These are phyloP conservation scores for Vachellia pachyceras DNA, from an alignment of 306 rosid species.

Conservation along the genomic window DNA sequence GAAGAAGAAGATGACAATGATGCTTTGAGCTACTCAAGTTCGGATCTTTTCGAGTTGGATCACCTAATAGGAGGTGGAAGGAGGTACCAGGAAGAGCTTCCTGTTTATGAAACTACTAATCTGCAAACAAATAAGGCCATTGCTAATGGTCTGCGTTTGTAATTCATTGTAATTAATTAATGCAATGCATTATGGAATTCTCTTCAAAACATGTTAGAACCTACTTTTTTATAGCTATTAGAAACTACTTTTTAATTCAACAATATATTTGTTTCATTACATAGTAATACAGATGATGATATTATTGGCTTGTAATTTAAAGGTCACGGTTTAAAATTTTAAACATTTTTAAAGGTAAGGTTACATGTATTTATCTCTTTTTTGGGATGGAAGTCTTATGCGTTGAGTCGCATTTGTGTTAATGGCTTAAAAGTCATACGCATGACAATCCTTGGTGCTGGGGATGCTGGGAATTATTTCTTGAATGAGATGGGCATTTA, in stretches of 20 bases:
- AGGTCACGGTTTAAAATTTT: too few relatives aligned
- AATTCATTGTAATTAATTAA: constrained; percentile 53
- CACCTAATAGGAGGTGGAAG: constrained; percentile 61
- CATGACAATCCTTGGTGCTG: constrained; percentile 5
- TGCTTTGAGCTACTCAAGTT: constrained; percentile 64
- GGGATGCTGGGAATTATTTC: neutral
- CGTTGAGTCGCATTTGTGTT: too few relatives aligned
- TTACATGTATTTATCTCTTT: too few relatives aligned
- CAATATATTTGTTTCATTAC: neutral
- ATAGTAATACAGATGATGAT: too few relatives aligned
- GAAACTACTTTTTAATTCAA: neutral
- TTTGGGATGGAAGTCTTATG: too few relatives aligned
- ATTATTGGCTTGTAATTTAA: too few relatives aligned
- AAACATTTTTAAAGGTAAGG: too few relatives aligned
- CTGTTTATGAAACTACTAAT: constrained; percentile 76
- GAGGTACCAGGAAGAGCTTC: constrained; percentile 75
- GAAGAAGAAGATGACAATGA: constrained; percentile 59
- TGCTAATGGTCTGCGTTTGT: constrained; percentile 60
- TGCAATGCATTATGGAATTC: constrained; percentile 31
- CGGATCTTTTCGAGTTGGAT: constrained; percentile 78
- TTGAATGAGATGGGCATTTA: neutral
- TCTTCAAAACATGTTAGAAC: neutral
- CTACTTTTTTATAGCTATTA: too few relatives aligned
- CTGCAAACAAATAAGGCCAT: constrained; percentile 67
- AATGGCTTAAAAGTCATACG: too few relatives aligned